These are phyloP conservation scores for Clavaria fumosa DNA, from an alignment of 768 basidiomycete species.

Conservation along the genomic window DNA sequence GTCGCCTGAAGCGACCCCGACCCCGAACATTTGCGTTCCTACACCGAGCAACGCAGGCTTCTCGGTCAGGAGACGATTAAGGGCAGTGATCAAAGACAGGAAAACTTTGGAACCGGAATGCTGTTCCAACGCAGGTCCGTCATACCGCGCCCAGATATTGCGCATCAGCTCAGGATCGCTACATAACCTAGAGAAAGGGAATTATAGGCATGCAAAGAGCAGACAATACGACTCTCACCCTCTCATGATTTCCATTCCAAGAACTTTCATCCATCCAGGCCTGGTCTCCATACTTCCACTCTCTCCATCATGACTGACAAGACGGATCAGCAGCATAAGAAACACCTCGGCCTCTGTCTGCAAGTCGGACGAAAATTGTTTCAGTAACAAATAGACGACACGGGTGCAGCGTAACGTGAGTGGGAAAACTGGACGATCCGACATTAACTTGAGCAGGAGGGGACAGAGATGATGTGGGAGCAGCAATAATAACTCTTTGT, in stretches of 20 bases:
- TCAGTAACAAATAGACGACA: constrained; percentile 84
- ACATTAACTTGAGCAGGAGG: constrained; percentile 70
- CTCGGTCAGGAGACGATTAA: constrained; percentile 81
- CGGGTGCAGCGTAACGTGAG: constrained; percentile 83
- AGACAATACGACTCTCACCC: constrained; percentile 32
- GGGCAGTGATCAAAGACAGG: constrained; percentile 58
- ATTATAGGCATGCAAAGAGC: background rate
- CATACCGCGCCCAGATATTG: constrained; percentile 67
- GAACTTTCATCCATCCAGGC: constrained; percentile 78
- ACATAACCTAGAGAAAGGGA: constrained; percentile 36
- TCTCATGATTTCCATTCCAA: constrained; percentile 86
- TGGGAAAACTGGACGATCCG: constrained; percentile 72
- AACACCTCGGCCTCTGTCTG: constrained; percentile 79
- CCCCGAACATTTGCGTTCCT: constrained; percentile 63
- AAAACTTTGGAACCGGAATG: constrained; percentile 55
- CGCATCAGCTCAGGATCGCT: constrained; percentile 68
- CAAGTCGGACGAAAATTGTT: constrained; percentile 76
- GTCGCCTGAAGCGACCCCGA: constrained; percentile 45
- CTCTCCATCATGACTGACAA: constrained; percentile 39
- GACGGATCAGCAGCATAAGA: constrained; percentile 52
- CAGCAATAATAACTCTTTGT: constrained; percentile 70
- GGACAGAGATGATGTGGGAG: constrained; percentile 84
- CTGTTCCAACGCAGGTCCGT: too few relatives aligned
- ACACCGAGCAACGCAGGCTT: constrained; percentile 77
- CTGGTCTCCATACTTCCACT: constrained; percentile 21